These are phyloP conservation scores for Letharia lupina DNA, from an alignment of 495 filamentous ascomycete genomes.

Conservation along the genomic window DNA sequence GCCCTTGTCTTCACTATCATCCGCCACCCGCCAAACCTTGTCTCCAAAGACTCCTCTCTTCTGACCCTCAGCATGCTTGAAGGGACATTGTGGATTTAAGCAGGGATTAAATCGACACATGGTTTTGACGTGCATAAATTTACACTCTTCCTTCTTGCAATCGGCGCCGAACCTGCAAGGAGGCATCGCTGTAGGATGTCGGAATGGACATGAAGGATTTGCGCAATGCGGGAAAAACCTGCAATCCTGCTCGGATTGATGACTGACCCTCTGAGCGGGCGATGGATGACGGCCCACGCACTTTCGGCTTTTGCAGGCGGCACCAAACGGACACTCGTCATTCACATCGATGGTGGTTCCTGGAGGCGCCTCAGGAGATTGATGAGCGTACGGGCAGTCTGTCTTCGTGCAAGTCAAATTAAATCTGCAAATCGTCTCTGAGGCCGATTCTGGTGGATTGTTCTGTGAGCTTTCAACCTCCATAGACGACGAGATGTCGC, in stretches of 20 bases:
- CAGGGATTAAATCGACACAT: conserved; percentile 90
- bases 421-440: conserved; percentile 57
- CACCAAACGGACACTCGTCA: conserved; percentile 77
- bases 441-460: conserved; percentile 19
- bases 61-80: conserved; percentile 90
- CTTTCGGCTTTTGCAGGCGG: conserved; percentile 89
- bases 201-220: conserved; percentile 77
- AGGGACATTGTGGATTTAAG: conserved; percentile 72
- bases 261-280: conserved; percentile 65
- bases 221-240: conserved; percentile 92
- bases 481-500: conserved; percentile 43
- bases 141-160: conserved; percentile 75
- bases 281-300: conserved; percentile 89
- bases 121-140: conserved; percentile 75
- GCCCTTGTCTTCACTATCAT: conserved; percentile 43
- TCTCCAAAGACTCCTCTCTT: conserved; percentile 64
- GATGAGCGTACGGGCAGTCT: conserved; percentile 88
- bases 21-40: conserved; percentile 70
- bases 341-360: conserved; percentile 67
- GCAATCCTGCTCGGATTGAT: conserved; percentile 81
- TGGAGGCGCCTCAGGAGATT: conserved; percentile 84
- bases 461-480: conserved; percentile 35
- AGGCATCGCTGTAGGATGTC: conserved; percentile 62
- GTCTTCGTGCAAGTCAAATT: conserved; percentile 79
- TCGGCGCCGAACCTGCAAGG: conserved; percentile 90